Conservation (phyloP, 1,284 basidiomycete species). For the Puccinia horiana region DNA sequence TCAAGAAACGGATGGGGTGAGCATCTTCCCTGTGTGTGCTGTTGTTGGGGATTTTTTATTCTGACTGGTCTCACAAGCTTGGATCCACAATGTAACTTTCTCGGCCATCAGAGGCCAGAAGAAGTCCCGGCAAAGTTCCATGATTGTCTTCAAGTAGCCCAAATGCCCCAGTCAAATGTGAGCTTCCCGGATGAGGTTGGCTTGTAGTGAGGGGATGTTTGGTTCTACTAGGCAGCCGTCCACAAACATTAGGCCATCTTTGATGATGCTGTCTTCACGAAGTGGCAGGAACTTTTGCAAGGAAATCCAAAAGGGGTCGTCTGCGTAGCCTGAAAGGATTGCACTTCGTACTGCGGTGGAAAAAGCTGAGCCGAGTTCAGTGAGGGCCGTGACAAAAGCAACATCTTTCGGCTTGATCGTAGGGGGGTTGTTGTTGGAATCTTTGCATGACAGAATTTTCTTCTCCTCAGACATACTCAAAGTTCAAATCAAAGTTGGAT, state of each 20-base stretch:
- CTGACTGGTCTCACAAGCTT: not conserved
- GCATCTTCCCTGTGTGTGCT: not conserved
- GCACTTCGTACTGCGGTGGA: conserved; percentile 51
- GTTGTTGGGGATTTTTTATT: not conserved
- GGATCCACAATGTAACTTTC: not conserved
- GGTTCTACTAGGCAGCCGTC: conserved; percentile 58
- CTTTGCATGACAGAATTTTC: conserved; percentile 54
- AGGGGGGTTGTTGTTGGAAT: too few relatives aligned
- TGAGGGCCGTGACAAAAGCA: not conserved
- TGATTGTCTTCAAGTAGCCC: not conserved
- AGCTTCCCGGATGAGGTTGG: not conserved
- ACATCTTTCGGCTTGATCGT: too few relatives aligned
- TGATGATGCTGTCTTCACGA: not conserved
- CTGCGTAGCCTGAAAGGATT: conserved; percentile 56
- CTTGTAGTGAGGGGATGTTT: not conserved
- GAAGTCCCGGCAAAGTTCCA: not conserved
- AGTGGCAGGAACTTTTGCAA: conserved; percentile 49
- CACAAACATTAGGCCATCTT: conserved; percentile 57
- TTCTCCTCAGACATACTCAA: conserved; percentile 59
- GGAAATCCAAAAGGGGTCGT: conserved; percentile 56
- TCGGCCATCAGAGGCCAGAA: not conserved
- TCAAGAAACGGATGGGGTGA: not conserved
- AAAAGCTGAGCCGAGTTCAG: conserved; percentile 17
- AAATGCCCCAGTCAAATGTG: not conserved
- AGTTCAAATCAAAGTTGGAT: conserved; percentile 55